Evolutionary conservation across 2,329 filamentous ascomycete genomes (phyloP).

Genomic region (Arachnopeziza araneosa): DNA sequence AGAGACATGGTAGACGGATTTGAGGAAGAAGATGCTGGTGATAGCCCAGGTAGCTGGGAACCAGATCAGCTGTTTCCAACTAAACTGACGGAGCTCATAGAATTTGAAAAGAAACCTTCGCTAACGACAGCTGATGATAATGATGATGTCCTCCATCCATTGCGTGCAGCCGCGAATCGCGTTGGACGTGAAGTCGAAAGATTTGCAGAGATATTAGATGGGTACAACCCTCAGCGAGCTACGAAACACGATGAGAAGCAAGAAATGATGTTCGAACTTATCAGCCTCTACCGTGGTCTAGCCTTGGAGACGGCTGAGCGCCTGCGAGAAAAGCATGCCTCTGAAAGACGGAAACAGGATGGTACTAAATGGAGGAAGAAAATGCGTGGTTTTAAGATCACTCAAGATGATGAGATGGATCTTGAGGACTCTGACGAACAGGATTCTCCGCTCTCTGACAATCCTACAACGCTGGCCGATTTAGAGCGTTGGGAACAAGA

Average conservation of each 20-base stretch:
- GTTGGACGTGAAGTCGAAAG: constrained; percentile 78
- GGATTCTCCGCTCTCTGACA: constrained; percentile 26
- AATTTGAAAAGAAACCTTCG: constrained; percentile 21
- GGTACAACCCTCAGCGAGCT: constrained; percentile 54
- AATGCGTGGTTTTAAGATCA: constrained; percentile 27
- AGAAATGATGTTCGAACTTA: constrained; percentile 62
- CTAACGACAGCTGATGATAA: constrained; percentile 35
- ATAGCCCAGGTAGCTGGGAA: constrained; percentile 18
- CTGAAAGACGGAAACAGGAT: constrained; percentile 25
- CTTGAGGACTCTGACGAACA: constrained; percentile 50
- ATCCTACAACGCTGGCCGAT: constrained; percentile 38
- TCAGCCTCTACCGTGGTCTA: constrained; percentile 58
- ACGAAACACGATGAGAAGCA: constrained; percentile 48
- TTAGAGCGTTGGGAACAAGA: constrained; percentile 71
- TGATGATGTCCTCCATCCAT: constrained; percentile 47
- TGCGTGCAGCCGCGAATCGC: constrained; percentile 60
- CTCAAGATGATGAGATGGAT: constrained; percentile 28
- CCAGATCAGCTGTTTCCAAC: not conserved
- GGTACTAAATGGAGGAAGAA: constrained; percentile 32
- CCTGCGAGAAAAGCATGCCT: constrained; percentile 37
- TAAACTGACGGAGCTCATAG: not conserved
- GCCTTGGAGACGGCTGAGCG: constrained; percentile 40
- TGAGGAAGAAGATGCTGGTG: constrained; percentile 21
- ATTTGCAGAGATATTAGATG: constrained; percentile 78
- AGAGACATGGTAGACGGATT: constrained; percentile 32